A percentile compares a stretch with the other conserved stretches of the same genome.
phyloP scores from a whole-genome alignment of 1,284 basidiomycete genomes.

The Pseudozyma hubeiensis region DNA sequence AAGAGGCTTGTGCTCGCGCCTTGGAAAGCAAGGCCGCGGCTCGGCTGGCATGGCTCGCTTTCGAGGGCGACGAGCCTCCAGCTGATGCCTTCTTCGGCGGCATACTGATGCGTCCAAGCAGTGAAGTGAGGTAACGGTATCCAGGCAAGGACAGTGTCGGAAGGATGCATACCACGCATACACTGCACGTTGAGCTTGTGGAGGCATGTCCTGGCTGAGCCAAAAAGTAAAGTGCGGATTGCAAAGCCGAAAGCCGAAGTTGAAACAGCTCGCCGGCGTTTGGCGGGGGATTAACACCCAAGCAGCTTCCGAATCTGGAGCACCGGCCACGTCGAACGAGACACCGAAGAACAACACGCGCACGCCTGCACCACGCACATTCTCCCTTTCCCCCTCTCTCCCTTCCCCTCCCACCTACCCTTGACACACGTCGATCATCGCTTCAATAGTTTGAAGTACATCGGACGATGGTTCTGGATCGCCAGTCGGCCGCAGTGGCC shows the following conservation, averaged over 20 bases:
- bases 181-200: slow-evolving; percentile 5
- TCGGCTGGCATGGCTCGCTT: slow-evolving; percentile 36
- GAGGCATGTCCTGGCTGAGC: slow-evolving; percentile 26
- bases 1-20: slow-evolving; percentile 38
- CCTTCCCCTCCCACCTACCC: neutral
- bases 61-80: slow-evolving; percentile 26
- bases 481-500: slow-evolving; percentile 46
- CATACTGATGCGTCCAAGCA: slow-evolving; percentile 7
- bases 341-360: neutral
- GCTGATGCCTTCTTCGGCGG: slow-evolving; percentile 26
- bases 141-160: too few species aligned
- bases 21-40: slow-evolving; percentile 46
- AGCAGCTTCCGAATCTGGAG: too few species aligned
- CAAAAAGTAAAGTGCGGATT: neutral
- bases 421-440: too few species aligned
- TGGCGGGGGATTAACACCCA: slow-evolving; percentile 10
- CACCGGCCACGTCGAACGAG: too few species aligned
- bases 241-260: slow-evolving; percentile 18
- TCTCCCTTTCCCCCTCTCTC: neutral
- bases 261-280: slow-evolving; percentile 9
- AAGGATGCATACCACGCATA: neutral
- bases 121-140: neutral
- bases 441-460: neutral
- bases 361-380: neutral
- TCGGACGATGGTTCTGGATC: slow-evolving; percentile 25